Evolutionary conservation across 176 grass and related monocot genomes (phyloP).

Genomic region (Zea luxurians): DNA sequence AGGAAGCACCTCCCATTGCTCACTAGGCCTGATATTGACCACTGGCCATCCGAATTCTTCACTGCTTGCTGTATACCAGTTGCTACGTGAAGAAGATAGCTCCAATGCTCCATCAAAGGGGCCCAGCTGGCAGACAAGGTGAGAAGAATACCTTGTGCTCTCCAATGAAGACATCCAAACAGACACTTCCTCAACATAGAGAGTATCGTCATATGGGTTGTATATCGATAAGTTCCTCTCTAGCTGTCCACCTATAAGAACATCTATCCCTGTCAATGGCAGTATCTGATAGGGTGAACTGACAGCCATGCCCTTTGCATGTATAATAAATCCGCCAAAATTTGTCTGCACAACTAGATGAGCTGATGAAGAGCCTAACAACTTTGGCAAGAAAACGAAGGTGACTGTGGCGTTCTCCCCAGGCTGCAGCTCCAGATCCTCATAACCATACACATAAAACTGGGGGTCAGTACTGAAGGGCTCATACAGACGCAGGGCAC

Average conservation of each 20-base stretch:
- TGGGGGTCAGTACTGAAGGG: slow-evolving; percentile 82
- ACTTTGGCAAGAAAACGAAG: slow-evolving; percentile 83
- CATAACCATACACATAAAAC: slow-evolving; percentile 75
- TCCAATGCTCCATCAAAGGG: slow-evolving; percentile 34
- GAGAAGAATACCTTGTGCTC: slow-evolving; percentile 61
- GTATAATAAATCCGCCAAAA: slow-evolving; percentile 89
- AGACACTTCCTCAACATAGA: slow-evolving; percentile 73
- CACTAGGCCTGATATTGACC: slow-evolving; percentile 68
- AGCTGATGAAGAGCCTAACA: slow-evolving; percentile 63
- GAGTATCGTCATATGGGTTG: slow-evolving; percentile 77
- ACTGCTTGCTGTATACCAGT: slow-evolving; percentile 59
- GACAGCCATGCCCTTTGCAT: slow-evolving; percentile 66
- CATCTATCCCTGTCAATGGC: slow-evolving; percentile 60
- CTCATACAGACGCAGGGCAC: slow-evolving; percentile 61
- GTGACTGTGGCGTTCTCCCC: slow-evolving; percentile 63
- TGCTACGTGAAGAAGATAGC: slow-evolving; percentile 47
- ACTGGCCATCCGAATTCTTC: slow-evolving; percentile 44
- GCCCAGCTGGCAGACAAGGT: slow-evolving; percentile 65
- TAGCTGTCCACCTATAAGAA: slow-evolving; percentile 50
- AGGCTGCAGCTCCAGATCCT: slow-evolving; percentile 64
- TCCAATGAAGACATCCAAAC: slow-evolving; percentile 73
- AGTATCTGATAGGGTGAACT: slow-evolving; percentile 71
- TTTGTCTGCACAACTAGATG: slow-evolving; percentile 90
- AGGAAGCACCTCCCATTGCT: slow-evolving; percentile 70
- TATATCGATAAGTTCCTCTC: slow-evolving; percentile 76